Percentiles rank a stretch among this genome's conserved stretches.
Conservation (phyloP, 176 grass and related monocot species). For the Alloteropsis semialata region DNA sequence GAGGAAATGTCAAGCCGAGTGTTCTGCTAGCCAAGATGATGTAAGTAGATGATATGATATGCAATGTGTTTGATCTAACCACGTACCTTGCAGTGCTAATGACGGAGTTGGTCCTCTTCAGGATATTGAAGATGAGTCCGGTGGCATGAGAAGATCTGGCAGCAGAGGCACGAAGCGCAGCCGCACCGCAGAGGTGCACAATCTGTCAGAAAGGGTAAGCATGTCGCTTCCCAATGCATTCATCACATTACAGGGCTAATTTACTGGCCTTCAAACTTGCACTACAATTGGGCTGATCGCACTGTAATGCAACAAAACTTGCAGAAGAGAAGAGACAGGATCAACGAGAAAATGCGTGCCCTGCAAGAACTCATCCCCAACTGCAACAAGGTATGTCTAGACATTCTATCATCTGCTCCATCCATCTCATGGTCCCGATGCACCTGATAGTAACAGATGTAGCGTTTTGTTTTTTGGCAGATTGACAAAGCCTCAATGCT, state of each 20-base stretch:
- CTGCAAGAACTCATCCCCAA: constrained; percentile 80
- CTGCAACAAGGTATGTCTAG: constrained; percentile 61
- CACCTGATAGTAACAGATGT: neutral
- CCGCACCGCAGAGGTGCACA: constrained; percentile 79
- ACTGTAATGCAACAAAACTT: constrained; percentile 11
- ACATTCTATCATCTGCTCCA: neutral
- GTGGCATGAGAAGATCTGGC: constrained; percentile 31
- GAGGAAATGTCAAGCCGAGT: constrained; percentile 48
- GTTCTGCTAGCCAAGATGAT: constrained; percentile 50
- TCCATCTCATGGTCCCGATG: neutral
- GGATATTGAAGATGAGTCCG: constrained; percentile 59
- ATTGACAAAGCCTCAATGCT: constrained; percentile 79
- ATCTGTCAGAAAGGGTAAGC: constrained; percentile 91
- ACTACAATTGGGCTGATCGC: constrained; percentile 3
- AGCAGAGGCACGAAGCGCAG: constrained; percentile 57
- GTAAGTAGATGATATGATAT: constrained; percentile 37
- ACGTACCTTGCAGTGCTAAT: neutral
- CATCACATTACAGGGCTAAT: neutral
- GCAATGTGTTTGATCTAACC: neutral
- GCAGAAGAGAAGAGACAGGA: constrained; percentile 76
- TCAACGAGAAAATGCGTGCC: constrained; percentile 63
- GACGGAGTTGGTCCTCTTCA: constrained; percentile 10
- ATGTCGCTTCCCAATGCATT: neutral
- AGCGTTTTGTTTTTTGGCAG: constrained; percentile 32
- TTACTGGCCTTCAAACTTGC: constrained; percentile 1